These are phyloP conservation scores for Canna indica DNA, from an alignment of 176 grass and related monocot genomes.

Conservation along the genomic window DNA sequence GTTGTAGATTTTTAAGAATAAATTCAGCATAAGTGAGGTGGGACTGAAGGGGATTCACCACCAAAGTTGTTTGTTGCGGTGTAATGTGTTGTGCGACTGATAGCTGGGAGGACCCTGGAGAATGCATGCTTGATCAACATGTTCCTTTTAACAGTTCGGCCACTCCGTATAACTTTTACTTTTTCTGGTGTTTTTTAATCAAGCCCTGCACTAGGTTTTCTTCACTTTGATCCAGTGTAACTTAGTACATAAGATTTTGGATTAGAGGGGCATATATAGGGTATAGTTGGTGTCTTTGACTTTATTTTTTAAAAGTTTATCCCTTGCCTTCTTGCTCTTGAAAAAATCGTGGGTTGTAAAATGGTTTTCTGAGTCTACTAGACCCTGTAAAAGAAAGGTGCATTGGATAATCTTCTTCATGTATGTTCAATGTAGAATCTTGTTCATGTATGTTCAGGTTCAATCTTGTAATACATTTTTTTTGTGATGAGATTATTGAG, in stretches of 20 bases:
- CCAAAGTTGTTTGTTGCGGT: not conserved
- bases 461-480: not conserved
- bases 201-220: not conserved
- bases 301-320: not conserved
- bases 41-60: not conserved
- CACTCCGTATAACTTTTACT: not conserved
- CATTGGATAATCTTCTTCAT: no score
- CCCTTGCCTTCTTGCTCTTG: not conserved
- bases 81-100: not conserved
- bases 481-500: not conserved
- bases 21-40: not conserved
- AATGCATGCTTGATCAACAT: not conserved
- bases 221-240: conserved; percentile 1
- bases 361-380: not conserved
- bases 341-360: not conserved
- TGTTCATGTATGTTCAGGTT: not conserved
- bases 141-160: not conserved
- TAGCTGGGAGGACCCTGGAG: not conserved
- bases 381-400: not conserved
- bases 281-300: not conserved
- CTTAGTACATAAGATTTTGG: conserved; percentile 11
- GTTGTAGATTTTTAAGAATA: not conserved
- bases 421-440: not conserved
- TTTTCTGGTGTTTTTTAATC: not conserved
- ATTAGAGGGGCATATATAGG: not conserved